Conservation (phyloP, 2,329 filamentous ascomycete species). For the Xylariaceae sp. region DNA sequence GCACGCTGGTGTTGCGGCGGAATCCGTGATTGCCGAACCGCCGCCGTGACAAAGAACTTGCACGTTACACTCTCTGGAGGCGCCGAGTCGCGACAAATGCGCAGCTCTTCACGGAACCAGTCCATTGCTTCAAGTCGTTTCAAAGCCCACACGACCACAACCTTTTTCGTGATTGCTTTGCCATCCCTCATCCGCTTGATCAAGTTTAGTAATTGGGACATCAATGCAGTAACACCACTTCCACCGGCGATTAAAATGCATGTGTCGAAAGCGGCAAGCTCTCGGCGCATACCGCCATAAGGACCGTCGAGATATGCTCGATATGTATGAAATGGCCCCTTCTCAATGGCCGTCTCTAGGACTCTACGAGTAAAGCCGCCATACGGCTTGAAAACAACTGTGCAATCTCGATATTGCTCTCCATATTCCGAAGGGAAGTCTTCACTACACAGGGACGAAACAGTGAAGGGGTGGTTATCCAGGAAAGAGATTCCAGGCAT, state of each 20-base stretch:
- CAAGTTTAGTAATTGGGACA: slow-evolving; percentile 89
- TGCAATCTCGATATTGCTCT: slow-evolving; percentile 85
- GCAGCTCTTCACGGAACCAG: slow-evolving; percentile 95
- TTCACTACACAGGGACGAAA: slow-evolving; percentile 88
- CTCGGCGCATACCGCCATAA: slow-evolving; percentile 91
- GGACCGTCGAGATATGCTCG: slow-evolving; percentile 92
- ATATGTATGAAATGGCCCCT: slow-evolving; percentile 91
- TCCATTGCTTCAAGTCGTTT: slow-evolving; percentile 93
- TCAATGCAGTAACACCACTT: slow-evolving; percentile 91
- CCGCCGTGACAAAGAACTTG: slow-evolving; percentile 91
- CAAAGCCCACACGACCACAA: slow-evolving; percentile 93
- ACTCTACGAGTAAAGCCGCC: slow-evolving; percentile 88
- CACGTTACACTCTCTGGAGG: slow-evolving; percentile 89
- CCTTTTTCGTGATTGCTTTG: slow-evolving; percentile 88
- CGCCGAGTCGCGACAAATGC: slow-evolving; percentile 88
- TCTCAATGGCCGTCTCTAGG: slow-evolving; percentile 80
- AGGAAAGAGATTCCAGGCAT: slow-evolving; percentile 92
- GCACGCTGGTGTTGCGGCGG: slow-evolving; percentile 47
- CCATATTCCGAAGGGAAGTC: slow-evolving; percentile 94
- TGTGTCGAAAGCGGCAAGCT: slow-evolving; percentile 90
- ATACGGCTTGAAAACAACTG: slow-evolving; percentile 90
- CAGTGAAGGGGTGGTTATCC: slow-evolving; percentile 95
- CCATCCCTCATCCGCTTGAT: slow-evolving; percentile 96
- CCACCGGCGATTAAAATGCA: slow-evolving; percentile 93
- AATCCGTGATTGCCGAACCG: slow-evolving; percentile 59